A percentile compares a stretch with the other conserved stretches of the same genome.
Evolutionary conservation across 2,329 filamentous ascomycete species (phyloP).

Genomic region (Diplodia mutila): DNA sequence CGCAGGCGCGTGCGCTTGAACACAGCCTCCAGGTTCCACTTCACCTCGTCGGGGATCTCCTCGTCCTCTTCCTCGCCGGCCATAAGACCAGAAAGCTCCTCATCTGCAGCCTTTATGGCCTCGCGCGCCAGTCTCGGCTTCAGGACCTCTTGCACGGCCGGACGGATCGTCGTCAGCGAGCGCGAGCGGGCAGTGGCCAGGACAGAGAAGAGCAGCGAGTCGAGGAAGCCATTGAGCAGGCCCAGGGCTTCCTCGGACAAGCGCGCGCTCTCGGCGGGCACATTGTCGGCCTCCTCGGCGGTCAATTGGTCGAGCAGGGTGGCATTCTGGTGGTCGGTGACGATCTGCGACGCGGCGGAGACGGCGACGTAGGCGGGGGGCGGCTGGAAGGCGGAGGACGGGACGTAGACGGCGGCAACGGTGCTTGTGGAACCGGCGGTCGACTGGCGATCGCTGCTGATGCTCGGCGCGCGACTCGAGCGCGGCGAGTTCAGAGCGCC

Average conservation of each 20-base stretch:
- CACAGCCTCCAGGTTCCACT: slow-evolving; percentile 88
- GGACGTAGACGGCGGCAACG: slow-evolving; percentile 66
- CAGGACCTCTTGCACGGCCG: slow-evolving; percentile 82
- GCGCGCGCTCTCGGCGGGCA: slow-evolving; percentile 63
- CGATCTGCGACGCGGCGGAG: slow-evolving; percentile 86
- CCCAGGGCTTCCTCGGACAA: slow-evolving; percentile 74
- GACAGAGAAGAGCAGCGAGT: slow-evolving; percentile 90
- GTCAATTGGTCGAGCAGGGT: slow-evolving; percentile 72
- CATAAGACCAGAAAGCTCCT: slow-evolving; percentile 85
- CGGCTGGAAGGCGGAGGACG: slow-evolving; percentile 67
- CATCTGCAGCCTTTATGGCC: slow-evolving; percentile 79
- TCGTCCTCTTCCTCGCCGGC: slow-evolving; percentile 74
- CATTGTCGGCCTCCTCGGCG: slow-evolving; percentile 66
- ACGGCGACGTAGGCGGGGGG: slow-evolving; percentile 84
- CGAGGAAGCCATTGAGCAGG: slow-evolving; percentile 88
- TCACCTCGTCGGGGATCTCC: slow-evolving; percentile 46
- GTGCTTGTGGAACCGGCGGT: slow-evolving; percentile 53
- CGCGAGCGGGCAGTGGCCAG: slow-evolving; percentile 81
- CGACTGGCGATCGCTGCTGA: slow-evolving; percentile 70
- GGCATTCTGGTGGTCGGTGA: slow-evolving; percentile 83
- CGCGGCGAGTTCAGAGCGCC: slow-evolving; percentile 35
- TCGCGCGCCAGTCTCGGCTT: slow-evolving; percentile 88
- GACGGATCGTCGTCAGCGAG: slow-evolving; percentile 72
- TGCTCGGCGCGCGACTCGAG: slow-evolving; percentile 53
- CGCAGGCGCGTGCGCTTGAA: slow-evolving; percentile 93